Conservation (phyloP, 805 yeast species). For the Torulaspora franciscae region DNA sequence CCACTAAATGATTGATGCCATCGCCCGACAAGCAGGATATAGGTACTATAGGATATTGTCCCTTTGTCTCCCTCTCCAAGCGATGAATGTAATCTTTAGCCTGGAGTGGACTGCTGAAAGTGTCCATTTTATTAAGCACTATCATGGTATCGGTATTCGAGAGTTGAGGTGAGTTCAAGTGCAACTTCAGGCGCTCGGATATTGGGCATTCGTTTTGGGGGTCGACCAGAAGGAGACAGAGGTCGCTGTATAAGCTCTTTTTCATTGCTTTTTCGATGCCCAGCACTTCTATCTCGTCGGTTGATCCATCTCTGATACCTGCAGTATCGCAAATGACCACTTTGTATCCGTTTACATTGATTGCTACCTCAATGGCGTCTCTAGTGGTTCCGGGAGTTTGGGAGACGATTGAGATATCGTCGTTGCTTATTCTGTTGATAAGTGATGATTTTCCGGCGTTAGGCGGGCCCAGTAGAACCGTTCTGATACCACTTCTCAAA, state of each 20-base stretch:
- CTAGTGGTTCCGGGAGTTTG: slow-evolving; percentile 91
- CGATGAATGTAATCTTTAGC: slow-evolving; percentile 21
- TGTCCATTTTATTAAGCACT: slow-evolving; percentile 59
- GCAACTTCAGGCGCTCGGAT: slow-evolving; percentile 36
- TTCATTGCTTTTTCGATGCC: slow-evolving; percentile 76
- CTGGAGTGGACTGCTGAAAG: slow-evolving; percentile 29
- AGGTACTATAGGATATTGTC: slow-evolving; percentile 25
- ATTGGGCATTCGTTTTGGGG: slow-evolving; percentile 27
- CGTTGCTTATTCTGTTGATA: slow-evolving; percentile 65
- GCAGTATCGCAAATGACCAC: slow-evolving; percentile 89
- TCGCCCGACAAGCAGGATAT: slow-evolving; percentile 58
- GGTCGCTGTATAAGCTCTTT: slow-evolving; percentile 56
- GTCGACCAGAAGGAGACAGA: slow-evolving; percentile 58
- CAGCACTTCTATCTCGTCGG: slow-evolving; percentile 63
- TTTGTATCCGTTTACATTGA: slow-evolving; percentile 80
- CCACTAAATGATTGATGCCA: slow-evolving; percentile 52
- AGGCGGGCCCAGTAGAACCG: slow-evolving; percentile 83
- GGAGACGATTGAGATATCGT: slow-evolving; percentile 88
- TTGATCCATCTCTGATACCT: slow-evolving; percentile 57
- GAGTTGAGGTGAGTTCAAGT: slow-evolving; percentile 15
- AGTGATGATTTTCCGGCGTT: slow-evolving; percentile 94
- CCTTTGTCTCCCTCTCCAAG: slow-evolving; percentile 22
- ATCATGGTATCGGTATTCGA: slow-evolving; percentile 33
- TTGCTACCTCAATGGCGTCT: slow-evolving; percentile 74
- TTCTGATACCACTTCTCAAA: slow-evolving; percentile 63